Base-by-base conservation (phyloP, 179 eudicot genomes). In the Carnegiea gigantea region DNA sequence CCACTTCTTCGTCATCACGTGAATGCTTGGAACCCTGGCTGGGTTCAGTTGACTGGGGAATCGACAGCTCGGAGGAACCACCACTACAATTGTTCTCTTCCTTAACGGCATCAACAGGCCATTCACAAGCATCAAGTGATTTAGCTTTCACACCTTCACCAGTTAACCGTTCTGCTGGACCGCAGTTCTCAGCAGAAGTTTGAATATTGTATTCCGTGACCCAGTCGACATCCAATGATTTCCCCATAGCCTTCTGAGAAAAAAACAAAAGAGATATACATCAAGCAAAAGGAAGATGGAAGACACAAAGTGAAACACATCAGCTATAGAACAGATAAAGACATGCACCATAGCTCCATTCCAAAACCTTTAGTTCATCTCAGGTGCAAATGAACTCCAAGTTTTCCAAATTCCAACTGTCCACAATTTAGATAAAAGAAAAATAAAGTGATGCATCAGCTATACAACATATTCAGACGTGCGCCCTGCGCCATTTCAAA, bases 21-120 rank as follows among this genome's bases (percentile, higher is more conserved):
- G 76, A 70, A 79, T 87, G 89, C 81, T 91, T 91, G 70, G 85
- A 85, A 76, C 89, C 96, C 81, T 67, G 77, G 72, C 88, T 83
- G 70, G 88, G 70, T 77, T 85, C 89, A 75, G 71, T 57, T 65
- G 82, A 76, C 67, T 84, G 84, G 44, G 78, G 78, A 73, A 79
- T 76, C 67, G 84, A 83, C 78, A 74, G 53, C 78, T 82, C 81
- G 20, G 83, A 77, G 64, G 88, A 75, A 76, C 77, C 80, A 38
- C 71, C 86, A 80, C 76, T 84, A 73, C 54, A 78, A 67, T 46
- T 79, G 18, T 62, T 62, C 62, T 75, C 71, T 49, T 80, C 83
- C 78, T 48, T 80, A 13, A 80, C 60, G 76, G 62, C 30, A 85
- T 76, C 85, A 75, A 54, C 80, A 67, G 83, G 77, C 51, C 49